Evolutionary conservation across 2,329 filamentous ascomycete genomes (phyloP).

Genomic region (Penicillium hordei): DNA sequence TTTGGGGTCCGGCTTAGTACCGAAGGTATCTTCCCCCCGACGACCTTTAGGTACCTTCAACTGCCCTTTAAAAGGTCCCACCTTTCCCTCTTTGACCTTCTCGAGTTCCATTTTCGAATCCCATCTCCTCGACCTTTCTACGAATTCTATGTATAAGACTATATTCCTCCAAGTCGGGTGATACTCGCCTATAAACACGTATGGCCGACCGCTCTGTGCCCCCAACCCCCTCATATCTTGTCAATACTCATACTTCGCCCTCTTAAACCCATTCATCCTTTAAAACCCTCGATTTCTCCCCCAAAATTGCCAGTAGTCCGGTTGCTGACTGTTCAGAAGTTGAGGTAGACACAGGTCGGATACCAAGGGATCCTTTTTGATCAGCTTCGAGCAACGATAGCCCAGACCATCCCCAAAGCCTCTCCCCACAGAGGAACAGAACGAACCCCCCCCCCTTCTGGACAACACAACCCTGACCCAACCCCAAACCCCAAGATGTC

Average conservation of each 20-base stretch:
- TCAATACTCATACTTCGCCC: neutral
- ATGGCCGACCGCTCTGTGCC: constrained; percentile 10
- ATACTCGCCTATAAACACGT: neutral
- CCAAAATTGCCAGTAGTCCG: neutral
- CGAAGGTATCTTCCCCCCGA: neutral
- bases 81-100: neutral
- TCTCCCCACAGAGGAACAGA: neutral
- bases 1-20: neutral
- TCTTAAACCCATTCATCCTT: neutral
- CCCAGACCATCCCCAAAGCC: neutral
- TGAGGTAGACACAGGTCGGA: neutral
- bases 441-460: too few species aligned
- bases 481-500: neutral
- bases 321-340: neutral
- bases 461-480: neutral
- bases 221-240: neutral
- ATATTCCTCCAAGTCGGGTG: neutral
- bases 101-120: neutral
- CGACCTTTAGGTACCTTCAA: neutral
- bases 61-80: neutral
- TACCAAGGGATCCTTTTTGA: neutral
- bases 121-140: neutral
- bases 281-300: neutral
- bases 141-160: neutral
- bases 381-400: neutral